Conservation (phyloP, 2,329 filamentous ascomycete species). For the Colletotrichum sp. region DNA sequence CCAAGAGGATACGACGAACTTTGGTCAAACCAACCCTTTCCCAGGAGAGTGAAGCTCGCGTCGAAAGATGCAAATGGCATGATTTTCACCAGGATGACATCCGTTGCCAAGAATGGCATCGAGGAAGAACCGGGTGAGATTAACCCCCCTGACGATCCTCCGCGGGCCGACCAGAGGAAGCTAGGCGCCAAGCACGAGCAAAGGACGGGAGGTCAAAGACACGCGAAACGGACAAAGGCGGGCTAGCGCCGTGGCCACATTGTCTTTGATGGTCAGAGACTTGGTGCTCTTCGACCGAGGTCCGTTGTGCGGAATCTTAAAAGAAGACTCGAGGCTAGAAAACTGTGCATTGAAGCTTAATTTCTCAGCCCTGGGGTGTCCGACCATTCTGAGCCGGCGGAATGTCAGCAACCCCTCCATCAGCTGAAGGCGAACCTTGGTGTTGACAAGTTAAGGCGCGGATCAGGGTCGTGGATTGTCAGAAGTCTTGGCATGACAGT, state of each 20-base stretch:
- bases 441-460: not conserved
- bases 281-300: not conserved
- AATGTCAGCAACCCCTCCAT: not conserved
- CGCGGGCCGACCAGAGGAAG: not conserved
- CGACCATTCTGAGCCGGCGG: not conserved
- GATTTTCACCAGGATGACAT: not conserved
- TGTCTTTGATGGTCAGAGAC: not conserved
- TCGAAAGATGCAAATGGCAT: not conserved
- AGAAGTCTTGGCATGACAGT: slow-evolving; percentile 3
- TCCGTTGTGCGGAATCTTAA: not conserved
- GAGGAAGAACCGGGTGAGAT: not conserved
- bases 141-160: not conserved
- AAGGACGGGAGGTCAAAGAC: not conserved
- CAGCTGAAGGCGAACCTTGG: not conserved
- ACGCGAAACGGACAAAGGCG: not conserved
- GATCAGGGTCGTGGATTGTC: not conserved
- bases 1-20: not conserved
- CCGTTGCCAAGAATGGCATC: not conserved
- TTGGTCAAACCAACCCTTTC: not conserved
- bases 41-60: not conserved
- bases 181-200: not conserved
- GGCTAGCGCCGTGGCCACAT: not conserved
- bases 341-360: not conserved
- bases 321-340: not conserved
- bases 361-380: not conserved